Conservation (phyloP, 345 rosid genomes). For the Rhodamnia argentea region DNA sequence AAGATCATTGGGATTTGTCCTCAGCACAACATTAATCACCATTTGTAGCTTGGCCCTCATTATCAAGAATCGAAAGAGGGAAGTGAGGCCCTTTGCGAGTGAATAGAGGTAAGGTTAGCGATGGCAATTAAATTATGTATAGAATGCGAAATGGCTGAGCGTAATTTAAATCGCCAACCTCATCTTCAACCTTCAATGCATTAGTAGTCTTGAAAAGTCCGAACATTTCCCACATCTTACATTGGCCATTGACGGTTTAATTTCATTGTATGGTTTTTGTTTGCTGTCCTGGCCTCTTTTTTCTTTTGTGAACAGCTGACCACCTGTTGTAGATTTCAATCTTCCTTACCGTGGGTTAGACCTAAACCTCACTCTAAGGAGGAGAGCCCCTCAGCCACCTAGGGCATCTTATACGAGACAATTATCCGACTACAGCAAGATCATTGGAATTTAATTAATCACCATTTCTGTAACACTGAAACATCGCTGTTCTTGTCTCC, state of each 20-base stretch:
- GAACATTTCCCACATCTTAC: background rate
- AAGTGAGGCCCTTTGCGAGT: background rate
- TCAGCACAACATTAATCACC: background rate
- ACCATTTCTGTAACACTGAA: background rate
- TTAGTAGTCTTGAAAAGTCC: background rate
- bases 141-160: background rate
- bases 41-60: background rate
- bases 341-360: background rate
- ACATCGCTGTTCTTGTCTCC: background rate
- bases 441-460: background rate
- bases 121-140: background rate
- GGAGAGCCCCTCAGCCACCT: background rate
- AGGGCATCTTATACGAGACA: background rate
- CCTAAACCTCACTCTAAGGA: background rate
- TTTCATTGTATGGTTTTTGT: background rate
- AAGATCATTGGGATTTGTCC: background rate
- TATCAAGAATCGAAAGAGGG: background rate
- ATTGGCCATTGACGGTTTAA: background rate
- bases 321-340: background rate
- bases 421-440: background rate
- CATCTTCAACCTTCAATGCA: background rate
- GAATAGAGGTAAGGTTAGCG: background rate
- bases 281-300: background rate
- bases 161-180: background rate
- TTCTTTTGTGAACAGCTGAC: background rate